phyloP scores from a whole-genome alignment of 208 protist genomes.

The Porcisia deanei region DNA sequence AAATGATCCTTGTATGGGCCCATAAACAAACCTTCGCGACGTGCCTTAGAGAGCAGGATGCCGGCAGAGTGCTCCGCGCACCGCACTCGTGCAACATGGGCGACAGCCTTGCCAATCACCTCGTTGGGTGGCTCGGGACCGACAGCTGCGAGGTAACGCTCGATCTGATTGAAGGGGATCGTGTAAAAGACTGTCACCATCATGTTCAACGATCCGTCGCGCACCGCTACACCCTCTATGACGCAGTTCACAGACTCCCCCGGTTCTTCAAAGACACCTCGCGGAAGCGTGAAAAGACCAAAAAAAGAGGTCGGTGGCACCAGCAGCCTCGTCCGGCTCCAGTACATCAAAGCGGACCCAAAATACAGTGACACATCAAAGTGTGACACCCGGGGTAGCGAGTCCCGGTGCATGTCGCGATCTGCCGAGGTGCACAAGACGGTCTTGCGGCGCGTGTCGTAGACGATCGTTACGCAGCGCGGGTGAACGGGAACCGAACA shows the following conservation, averaged over 20 bases:
- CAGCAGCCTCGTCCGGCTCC: constrained; percentile 44
- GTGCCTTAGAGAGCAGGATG: constrained; percentile 61
- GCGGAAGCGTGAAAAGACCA: constrained; percentile 71
- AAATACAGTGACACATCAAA: constrained; percentile 60
- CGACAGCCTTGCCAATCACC: constrained; percentile 57
- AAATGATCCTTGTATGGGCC: constrained; percentile 51
- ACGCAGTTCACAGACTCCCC: constrained; percentile 64
- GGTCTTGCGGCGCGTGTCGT: constrained; percentile 73
- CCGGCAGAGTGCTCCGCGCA: constrained; percentile 69
- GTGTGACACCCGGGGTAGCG: constrained; percentile 45
- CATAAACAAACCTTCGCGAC: constrained; percentile 67
- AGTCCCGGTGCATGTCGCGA: constrained; percentile 33
- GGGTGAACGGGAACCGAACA: constrained; percentile 65
- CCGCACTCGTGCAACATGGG: constrained; percentile 46
- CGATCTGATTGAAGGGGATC: constrained; percentile 71
- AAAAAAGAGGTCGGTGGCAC: constrained; percentile 78
- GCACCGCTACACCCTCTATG: constrained; percentile 57
- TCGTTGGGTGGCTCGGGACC: constrained; percentile 77
- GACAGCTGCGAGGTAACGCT: constrained; percentile 81
- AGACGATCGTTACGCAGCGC: constrained; percentile 78
- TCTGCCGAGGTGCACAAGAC: constrained; percentile 73
- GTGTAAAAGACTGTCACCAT: constrained; percentile 66
- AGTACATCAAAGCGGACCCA: constrained; percentile 48
- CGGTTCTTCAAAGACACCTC: constrained; percentile 44
- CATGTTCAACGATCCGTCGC: constrained; percentile 71